Percentiles rank a stretch among this genome's conserved stretches.
phyloP scores from a whole-genome alignment of 164 flowering plant genomes.

The Kalanchoe fedtschenkoi region DNA sequence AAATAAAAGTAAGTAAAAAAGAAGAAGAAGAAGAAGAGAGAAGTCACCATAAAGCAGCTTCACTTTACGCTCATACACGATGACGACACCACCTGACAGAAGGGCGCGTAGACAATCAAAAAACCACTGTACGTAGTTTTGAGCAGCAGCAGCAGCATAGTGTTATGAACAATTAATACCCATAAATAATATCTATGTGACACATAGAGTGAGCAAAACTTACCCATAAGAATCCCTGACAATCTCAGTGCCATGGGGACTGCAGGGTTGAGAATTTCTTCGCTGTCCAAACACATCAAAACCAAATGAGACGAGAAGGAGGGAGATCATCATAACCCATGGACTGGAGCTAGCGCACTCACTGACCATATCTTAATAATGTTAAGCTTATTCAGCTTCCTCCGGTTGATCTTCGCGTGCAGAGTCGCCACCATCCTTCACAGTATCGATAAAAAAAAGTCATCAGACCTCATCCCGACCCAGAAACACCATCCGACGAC shows the following conservation, averaged over 20 bases:
- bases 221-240: constrained; percentile 97
- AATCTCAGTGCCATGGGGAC: constrained; percentile 94
- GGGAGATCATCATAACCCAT: background rate
- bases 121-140: background rate
- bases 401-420: constrained; percentile 74
- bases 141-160: background rate
- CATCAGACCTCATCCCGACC: background rate
- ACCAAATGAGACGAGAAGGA: background rate
- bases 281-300: constrained; percentile 29
- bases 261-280: constrained; percentile 79
- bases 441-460: background rate
- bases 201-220: background rate
- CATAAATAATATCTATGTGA: background rate
- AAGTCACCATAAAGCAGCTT: constrained; percentile 67
- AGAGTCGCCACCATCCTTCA: constrained; percentile 90
- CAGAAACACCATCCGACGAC: too few species aligned
- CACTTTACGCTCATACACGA: constrained; percentile 82
- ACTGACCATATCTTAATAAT: constrained; percentile 67
- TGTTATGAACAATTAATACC: too few species aligned
- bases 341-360: background rate
- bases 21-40: background rate
- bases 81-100: constrained; percentile 76
- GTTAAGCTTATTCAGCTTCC: constrained; percentile 60
- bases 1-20: background rate
- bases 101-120: background rate